Evolutionary conservation across 169 alveolate genomes (phyloP), one percentile per base, ranked within the genome.

Genomic region (Plasmodium relictum): DNA sequence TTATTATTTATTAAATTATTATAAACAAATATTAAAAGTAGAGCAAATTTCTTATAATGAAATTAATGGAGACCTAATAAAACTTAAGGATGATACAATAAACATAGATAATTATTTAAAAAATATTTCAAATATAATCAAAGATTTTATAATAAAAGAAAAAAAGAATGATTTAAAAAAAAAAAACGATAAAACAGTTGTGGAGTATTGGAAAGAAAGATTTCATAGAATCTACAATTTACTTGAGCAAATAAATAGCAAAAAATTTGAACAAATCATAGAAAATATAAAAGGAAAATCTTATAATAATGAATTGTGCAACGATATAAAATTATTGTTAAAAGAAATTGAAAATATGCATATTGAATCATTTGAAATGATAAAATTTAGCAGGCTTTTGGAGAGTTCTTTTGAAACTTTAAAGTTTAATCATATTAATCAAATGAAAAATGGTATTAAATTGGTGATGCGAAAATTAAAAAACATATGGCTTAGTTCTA

Each of bases 281-380:
- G 85, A 83, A 41, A 83, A 83, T 24, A 68, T 83, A 16, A 83
- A 83, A 44, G 91, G 83, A 0, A 83, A 83, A 56, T 41, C 10
- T 3, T 68, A 83, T 48, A 68, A 83, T 45, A 58, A 45, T 7
- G 91, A 83, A 68, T 83, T 83, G 22, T 50, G 85, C 61, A 83
- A 83, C 45, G 91, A 83, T 52, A 83, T 83, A 50, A 68, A 68
- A 68, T 45, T 69, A 6, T 18, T 83, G n/a, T 41, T 83, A 44
- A 56, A 68, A 45, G 91, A 83, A 20, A 65, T 83, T 41, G 91
- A 83, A 54, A 59, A 56, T 62, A 83, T 83, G 20, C 91, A 83
- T 48, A 83, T 83, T 59, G 83, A 83, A 83, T 83, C 91, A 16
- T 83, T 83, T 39, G 91, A 83, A 83, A 83, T 83, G 91, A 83